phyloP scores from a whole-genome alignment of 2,329 filamentous ascomycete genomes.

The Hymenoscyphus occultus region DNA sequence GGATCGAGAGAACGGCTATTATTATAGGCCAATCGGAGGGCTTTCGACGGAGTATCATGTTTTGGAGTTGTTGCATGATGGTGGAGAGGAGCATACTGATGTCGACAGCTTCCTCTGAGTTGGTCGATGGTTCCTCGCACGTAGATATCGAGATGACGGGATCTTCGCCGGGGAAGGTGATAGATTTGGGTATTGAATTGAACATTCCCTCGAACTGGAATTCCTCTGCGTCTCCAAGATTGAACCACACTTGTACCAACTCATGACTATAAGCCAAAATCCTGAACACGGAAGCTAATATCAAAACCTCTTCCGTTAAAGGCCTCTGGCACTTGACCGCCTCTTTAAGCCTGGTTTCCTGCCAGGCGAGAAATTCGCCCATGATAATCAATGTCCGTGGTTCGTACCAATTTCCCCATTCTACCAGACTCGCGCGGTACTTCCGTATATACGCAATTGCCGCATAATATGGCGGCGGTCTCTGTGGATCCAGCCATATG shows the following conservation, averaged over 20 bases:
- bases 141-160: not conserved
- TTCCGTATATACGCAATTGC: not conserved
- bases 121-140: not conserved
- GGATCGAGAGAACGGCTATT: not conserved
- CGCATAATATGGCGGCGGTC: not conserved
- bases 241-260: not conserved
- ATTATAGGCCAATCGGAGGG: not conserved
- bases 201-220: not conserved
- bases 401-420: slow-evolving; percentile 1
- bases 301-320: not conserved
- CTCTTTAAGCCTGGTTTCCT: not conserved
- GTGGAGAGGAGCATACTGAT: not conserved
- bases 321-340: not conserved
- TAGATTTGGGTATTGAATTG: not conserved
- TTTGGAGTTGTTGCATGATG: not conserved
- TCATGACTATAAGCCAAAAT: not conserved
- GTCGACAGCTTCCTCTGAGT: not conserved
- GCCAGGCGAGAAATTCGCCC: not conserved
- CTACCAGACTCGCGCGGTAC: not conserved
- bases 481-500: not conserved
- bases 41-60: not conserved
- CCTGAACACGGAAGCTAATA: not conserved
- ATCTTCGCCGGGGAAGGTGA: not conserved
- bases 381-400: not conserved
- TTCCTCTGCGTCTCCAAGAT: not conserved